Conservation (phyloP, 2,329 filamentous ascomycete genomes). For the Rhinocladiella mackenziei region DNA sequence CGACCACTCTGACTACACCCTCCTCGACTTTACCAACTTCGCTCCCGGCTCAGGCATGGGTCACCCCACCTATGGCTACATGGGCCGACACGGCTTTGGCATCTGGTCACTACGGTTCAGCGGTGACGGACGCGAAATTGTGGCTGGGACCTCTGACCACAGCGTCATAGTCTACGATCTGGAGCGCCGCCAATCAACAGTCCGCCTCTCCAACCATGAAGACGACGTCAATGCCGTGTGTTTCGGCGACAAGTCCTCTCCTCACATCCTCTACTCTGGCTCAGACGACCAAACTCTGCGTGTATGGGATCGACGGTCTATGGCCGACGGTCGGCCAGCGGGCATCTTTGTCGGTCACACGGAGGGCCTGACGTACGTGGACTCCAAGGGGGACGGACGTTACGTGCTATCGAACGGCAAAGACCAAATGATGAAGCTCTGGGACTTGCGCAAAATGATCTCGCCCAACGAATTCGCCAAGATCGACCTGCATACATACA, state of each 20-base stretch:
- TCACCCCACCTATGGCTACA: constrained; percentile 20
- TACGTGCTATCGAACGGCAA: constrained; percentile 94
- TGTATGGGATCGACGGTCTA: constrained; percentile 83
- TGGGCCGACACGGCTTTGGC: constrained; percentile 37
- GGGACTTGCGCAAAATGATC: constrained; percentile 90
- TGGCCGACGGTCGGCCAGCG: constrained; percentile 59
- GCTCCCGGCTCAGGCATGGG: constrained; percentile 20
- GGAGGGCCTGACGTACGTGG: constrained; percentile 62
- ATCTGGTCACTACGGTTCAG: constrained; percentile 94
- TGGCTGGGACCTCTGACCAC: constrained; percentile 76
- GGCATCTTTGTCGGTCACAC: constrained; percentile 64
- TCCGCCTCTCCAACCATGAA: constrained; percentile 71
- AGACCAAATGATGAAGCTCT: constrained; percentile 95
- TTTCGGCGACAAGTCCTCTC: constrained; percentile 82
- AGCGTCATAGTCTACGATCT: constrained; percentile 90
- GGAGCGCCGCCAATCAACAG: constrained; percentile 69
- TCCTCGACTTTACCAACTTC: constrained; percentile 65
- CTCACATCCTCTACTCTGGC: constrained; percentile 92
- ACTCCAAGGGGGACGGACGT: constrained; percentile 79
- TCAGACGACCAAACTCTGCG: constrained; percentile 92
- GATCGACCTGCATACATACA: constrained; percentile 51
- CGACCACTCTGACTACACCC: constrained; percentile 72
- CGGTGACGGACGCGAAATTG: constrained; percentile 82
- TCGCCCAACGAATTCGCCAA: constrained; percentile 55
- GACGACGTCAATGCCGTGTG: constrained; percentile 96